Percentiles rank a stretch among this genome's conserved stretches.
Conservation (phyloP, 1,139 yeast species). For the Suhomyces choctaworum region DNA sequence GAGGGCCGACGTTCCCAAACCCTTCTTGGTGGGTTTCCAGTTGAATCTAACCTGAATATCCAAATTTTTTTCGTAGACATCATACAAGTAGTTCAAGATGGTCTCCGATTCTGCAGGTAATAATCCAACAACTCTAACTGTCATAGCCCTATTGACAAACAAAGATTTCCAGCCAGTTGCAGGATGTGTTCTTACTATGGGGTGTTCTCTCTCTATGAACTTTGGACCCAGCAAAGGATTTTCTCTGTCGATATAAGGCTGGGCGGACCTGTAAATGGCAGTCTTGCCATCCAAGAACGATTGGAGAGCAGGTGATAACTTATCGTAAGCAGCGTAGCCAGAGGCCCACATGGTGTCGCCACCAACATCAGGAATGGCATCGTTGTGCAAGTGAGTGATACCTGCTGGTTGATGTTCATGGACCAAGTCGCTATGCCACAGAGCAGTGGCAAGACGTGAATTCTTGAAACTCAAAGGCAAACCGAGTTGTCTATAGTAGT, state of each 20-base stretch:
- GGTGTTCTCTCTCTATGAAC: slow-evolving; percentile 45
- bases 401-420: slow-evolving; percentile 53
- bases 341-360: slow-evolving; percentile 55
- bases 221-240: slow-evolving; percentile 47
- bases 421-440: slow-evolving; percentile 51
- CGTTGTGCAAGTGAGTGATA: slow-evolving; percentile 48
- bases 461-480: slow-evolving; percentile 32
- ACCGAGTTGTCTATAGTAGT: slow-evolving; percentile 29
- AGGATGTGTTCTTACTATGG: slow-evolving; percentile 52
- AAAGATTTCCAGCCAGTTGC: slow-evolving; percentile 55
- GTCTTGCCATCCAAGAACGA: slow-evolving; percentile 50
- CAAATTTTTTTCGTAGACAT: slow-evolving; percentile 43
- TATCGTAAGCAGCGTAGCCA: slow-evolving; percentile 53
- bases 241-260: slow-evolving; percentile 40
- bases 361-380: slow-evolving; percentile 46
- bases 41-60: slow-evolving; percentile 49
- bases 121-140: slow-evolving; percentile 46
- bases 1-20: slow-evolving; percentile 54
- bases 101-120: slow-evolving; percentile 40
- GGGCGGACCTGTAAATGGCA: slow-evolving; percentile 48
- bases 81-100: slow-evolving; percentile 41
- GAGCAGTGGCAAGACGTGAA: slow-evolving; percentile 33
- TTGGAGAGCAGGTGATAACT: slow-evolving; percentile 49
- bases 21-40: slow-evolving; percentile 51
- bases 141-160: slow-evolving; percentile 45